Conservation (phyloP, 495 filamentous ascomycete genomes). For the Aeminium ludgeri region DNA sequence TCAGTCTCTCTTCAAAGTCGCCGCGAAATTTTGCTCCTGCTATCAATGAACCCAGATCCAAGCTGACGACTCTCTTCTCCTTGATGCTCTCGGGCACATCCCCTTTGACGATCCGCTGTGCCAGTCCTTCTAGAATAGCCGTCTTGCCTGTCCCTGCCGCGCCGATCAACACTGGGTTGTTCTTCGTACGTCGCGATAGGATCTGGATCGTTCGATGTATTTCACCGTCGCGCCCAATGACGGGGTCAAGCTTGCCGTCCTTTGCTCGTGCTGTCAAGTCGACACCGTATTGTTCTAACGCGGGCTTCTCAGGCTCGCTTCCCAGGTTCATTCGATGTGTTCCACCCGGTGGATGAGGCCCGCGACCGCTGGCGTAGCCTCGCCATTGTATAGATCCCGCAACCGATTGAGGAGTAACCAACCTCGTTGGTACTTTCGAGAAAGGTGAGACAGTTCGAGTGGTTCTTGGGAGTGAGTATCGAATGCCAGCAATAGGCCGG, state of each 20-base stretch:
- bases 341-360: constrained; percentile 70
- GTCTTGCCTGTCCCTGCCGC: constrained; percentile 91
- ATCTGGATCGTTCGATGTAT: constrained; percentile 92
- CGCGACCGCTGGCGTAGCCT: constrained; percentile 53
- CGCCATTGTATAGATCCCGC: constrained; percentile 22
- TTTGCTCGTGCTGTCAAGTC: constrained; percentile 77
- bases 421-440: not conserved
- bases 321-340: constrained; percentile 85
- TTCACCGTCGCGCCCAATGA: constrained; percentile 81
- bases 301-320: constrained; percentile 57
- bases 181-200: constrained; percentile 82
- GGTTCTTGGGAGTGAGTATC: constrained; percentile 8
- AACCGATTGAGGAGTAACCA: not conserved
- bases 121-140: constrained; percentile 81
- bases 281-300: constrained; percentile 77
- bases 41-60: constrained; percentile 83
- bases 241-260: constrained; percentile 83
- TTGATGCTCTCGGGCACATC: constrained; percentile 96
- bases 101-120: constrained; percentile 74
- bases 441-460: not conserved
- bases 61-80: constrained; percentile 69
- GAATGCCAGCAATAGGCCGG: constrained; percentile 12
- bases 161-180: constrained; percentile 91
- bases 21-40: constrained; percentile 91
- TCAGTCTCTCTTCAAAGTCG: constrained; percentile 90